These are phyloP conservation scores for Myriosclerotinia duriaeana DNA, from an alignment of 2,329 filamentous ascomycete genomes.

Conservation along the genomic window DNA sequence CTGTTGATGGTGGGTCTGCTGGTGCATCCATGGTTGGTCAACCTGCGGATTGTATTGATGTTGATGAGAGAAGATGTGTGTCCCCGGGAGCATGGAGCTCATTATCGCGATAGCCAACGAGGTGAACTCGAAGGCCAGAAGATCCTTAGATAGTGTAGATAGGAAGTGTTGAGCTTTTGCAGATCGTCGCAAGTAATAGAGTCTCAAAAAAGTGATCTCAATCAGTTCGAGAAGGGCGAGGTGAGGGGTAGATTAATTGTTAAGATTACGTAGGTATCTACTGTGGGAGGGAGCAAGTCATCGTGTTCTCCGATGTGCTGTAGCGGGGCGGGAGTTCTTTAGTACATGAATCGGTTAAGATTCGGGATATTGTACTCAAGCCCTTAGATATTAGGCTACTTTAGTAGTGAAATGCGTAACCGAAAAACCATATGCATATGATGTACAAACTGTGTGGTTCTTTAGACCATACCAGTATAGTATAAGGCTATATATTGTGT, in stretches of 20 bases:
- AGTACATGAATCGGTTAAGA: background rate
- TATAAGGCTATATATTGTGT: too few relatives aligned
- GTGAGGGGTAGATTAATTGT: slow-evolving; percentile 21
- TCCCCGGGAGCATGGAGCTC: slow-evolving; percentile 57
- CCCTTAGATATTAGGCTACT: slow-evolving; percentile 9
- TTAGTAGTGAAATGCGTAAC: too few relatives aligned
- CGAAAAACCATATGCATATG: too few relatives aligned
- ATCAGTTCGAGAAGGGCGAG: slow-evolving; percentile 6
- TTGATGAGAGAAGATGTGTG: slow-evolving; percentile 67
- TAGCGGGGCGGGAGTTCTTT: slow-evolving; percentile 7
- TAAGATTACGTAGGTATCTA: slow-evolving; percentile 19
- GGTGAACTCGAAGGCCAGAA: slow-evolving; percentile 29
- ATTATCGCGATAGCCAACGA: slow-evolving; percentile 28
- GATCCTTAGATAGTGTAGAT: slow-evolving; percentile 10
- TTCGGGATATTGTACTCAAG: background rate
- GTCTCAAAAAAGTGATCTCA: slow-evolving; percentile 3
- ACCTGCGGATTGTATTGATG: slow-evolving; percentile 60
- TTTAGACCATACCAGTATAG: too few relatives aligned
- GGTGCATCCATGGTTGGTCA: slow-evolving; percentile 66
- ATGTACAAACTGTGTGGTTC: too few relatives aligned
- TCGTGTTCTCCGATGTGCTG: slow-evolving; percentile 19
- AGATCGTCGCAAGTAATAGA: slow-evolving; percentile 3
- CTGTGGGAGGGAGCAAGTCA: slow-evolving; percentile 7
- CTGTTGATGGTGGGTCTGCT: slow-evolving; percentile 45
- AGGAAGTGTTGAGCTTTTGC: background rate